A percentile compares a stretch with the other conserved stretches of the same genome.
Evolutionary conservation across 176 grass and related monocot species (phyloP).

Genomic region (Aechmea fasciata): DNA sequence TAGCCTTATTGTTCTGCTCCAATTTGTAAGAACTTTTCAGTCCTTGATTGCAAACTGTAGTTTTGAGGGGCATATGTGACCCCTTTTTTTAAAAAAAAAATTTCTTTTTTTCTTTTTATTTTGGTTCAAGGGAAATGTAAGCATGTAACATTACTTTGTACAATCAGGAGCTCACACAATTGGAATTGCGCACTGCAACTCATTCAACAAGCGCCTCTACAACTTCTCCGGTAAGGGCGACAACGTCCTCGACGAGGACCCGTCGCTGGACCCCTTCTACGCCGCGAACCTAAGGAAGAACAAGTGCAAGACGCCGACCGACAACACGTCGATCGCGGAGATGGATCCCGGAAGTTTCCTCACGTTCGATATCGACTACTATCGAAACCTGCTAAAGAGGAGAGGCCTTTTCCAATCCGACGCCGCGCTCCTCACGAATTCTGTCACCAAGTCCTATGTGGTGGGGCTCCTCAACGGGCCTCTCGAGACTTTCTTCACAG

Average conservation of each 20-base stretch:
- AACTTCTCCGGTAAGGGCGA: constrained; percentile 71
- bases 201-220: constrained; percentile 50
- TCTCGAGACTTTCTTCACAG: constrained; percentile 41
- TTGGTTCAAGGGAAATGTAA: not conserved
- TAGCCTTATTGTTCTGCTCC: no score
- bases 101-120: not conserved
- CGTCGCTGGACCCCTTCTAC: constrained; percentile 45
- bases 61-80: not conserved
- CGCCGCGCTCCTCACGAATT: constrained; percentile 47
- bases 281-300: constrained; percentile 48
- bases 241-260: constrained; percentile 28
- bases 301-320: constrained; percentile 35
- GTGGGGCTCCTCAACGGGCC: constrained; percentile 16
- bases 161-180: constrained; percentile 76
- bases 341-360: constrained; percentile 88
- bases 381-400: constrained; percentile 47
- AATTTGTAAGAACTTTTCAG: no score
- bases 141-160: not conserved
- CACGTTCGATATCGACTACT: constrained; percentile 76
- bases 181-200: constrained; percentile 55
- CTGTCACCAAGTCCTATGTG: constrained; percentile 26
- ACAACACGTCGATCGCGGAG: constrained; percentile 66
- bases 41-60: no score
- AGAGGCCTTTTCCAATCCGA: constrained; percentile 83
- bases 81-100: no score